Evolutionary conservation across 345 rosid genomes (phyloP), one percentile per base, ranked within the genome.

Genomic region (Dimocarpus longan): DNA sequence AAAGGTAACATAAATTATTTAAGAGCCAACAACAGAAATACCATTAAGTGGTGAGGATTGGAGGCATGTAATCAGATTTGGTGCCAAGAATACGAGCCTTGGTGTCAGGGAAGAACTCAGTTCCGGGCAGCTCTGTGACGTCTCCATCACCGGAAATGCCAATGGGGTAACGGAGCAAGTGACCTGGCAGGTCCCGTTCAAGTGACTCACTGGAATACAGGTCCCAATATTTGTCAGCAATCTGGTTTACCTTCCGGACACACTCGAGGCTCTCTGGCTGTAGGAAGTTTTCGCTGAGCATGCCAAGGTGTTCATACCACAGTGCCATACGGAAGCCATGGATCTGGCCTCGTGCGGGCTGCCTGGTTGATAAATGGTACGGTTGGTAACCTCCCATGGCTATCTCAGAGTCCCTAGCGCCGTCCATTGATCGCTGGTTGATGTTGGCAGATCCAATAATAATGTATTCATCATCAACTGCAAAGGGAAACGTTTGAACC

Each of bases 321-420:
- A 96, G 76, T 0, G 98, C 79, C 98, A 94, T 86, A 5, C 99
- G 95, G 93, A 96, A 96, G 24, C 99, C 99, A 50, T 94, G 99
- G 82, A 96, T 74, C 80, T 96, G 97, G 71, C 99, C 99, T 18
- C 97, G 83, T 10, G 98, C 97, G 15, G 97, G 98, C 82, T 89
- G 90, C 82, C 91, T 87, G 50, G 63, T 59, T 19, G 98, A 85
- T 71, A 96, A 80, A 83, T 96, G 98, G 77, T 89, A 88, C 69
- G 99, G 98, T 70, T 96, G 99, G 87, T 87, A 96, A 15, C 85
- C 98, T 80, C 99, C 99, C 98, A 96, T 93, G 59, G 99, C 99
- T 76, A 96, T 96, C 87, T 96, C 99, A 9, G 98, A 89, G 91
- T 96, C 99, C 86, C 98, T 89, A 57, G 98, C 94, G 62, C 99